phyloP scores from a whole-genome alignment of 148 eudicot genomes.

The Rhododendron simsii region DNA sequence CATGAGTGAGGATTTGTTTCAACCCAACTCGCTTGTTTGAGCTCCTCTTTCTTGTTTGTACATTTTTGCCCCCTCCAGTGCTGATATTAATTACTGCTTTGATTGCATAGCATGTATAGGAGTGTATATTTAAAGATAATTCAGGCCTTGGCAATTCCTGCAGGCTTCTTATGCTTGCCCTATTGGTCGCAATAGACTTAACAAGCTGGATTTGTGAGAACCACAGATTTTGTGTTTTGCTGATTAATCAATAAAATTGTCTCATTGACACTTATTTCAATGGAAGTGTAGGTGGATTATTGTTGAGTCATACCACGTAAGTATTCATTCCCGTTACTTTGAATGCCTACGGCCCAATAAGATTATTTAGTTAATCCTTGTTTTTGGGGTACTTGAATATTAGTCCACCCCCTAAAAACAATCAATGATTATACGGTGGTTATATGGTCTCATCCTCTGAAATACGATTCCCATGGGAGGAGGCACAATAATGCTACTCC shows the following conservation, averaged over 20 bases:
- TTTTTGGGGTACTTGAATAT: too few species aligned
- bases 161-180: background rate
- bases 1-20: conserved; percentile 26
- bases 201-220: background rate
- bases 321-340: too few species aligned
- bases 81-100: background rate
- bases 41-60: background rate
- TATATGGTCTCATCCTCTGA: too few species aligned
- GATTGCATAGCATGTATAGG: background rate
- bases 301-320: background rate
- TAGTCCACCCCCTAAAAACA: too few species aligned
- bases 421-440: too few species aligned
- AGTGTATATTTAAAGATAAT: background rate
- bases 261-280: background rate
- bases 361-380: too few species aligned
- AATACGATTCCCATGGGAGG: too few species aligned
- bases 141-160: background rate
- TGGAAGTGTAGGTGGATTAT: background rate
- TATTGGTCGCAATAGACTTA: background rate
- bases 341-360: too few species aligned
- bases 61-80: background rate
- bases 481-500: too few species aligned
- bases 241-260: background rate
- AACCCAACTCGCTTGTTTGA: background rate
- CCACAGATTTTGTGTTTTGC: background rate